phyloP scores from a whole-genome alignment of 2,329 filamentous ascomycete genomes.

The Rutstroemia sp. region DNA sequence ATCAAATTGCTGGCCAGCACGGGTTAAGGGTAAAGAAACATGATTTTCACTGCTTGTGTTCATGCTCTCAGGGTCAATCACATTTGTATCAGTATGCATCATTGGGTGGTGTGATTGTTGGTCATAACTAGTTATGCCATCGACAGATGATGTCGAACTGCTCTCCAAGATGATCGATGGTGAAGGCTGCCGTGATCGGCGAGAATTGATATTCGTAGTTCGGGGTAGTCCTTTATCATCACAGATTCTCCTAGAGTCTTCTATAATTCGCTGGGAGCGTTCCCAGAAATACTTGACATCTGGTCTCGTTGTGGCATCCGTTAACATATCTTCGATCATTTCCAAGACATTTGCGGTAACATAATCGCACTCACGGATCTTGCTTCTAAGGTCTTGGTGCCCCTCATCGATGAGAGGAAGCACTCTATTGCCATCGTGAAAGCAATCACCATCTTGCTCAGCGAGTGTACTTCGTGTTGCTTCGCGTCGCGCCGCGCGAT shows the following conservation, averaged over 20 bases:
- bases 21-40: background rate
- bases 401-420: slow-evolving; percentile 20
- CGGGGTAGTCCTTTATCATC: background rate
- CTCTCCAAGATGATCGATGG: background rate
- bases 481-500: slow-evolving; percentile 16
- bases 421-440: slow-evolving; percentile 27
- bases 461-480: slow-evolving; percentile 14
- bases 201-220: background rate
- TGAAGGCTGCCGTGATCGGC: background rate
- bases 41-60: background rate
- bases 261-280: background rate
- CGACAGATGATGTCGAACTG: background rate
- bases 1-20: background rate
- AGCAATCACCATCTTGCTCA: slow-evolving; percentile 21
- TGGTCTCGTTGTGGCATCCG: slow-evolving; percentile 3
- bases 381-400: slow-evolving; percentile 13
- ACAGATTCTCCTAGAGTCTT: background rate
- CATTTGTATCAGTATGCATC: background rate
- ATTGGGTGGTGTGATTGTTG: background rate
- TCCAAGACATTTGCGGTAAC: slow-evolving; percentile 12
- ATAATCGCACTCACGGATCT: slow-evolving; percentile 10
- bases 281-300: background rate
- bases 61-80: background rate
- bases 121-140: background rate
- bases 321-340: slow-evolving; percentile 13